Evolutionary conservation across 768 basidiomycete species (phyloP), one percentile per base, ranked within the genome.

Genomic region (Leccinum subgranulosum): DNA sequence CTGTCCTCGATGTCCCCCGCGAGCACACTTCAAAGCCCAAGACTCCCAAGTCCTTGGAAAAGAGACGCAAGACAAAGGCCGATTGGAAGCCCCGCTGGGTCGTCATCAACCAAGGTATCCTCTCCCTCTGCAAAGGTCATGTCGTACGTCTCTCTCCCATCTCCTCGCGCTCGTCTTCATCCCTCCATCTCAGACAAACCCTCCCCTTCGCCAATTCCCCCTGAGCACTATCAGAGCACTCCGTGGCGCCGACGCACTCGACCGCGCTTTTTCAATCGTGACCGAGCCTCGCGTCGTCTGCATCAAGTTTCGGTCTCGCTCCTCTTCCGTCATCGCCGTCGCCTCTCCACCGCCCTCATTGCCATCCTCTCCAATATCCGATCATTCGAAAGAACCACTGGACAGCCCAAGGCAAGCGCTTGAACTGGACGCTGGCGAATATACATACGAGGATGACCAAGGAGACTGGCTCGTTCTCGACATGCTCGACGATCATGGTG

Each of bases 71-170:
- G 66, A 63, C 68, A 60, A 77, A 77, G 56, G 58, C 82, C 9
- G 86, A 86, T 51, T 90, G 88, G 88, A 77, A 79, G 45, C 76
- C 82, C 17, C 73, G 84, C 4, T 87, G 84, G 82, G 74, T 84
- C 46, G 74, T 87, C n/a, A 78, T 90, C 28, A 74, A 77, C 53
- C 79, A 83, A 23, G 86, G 84, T 0, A 64, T 75, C 21, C 67
- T 90, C n/a, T 76, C 71, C 51, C 65, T 90, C 15, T 83, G 76
- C 63, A 83, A 79, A 63, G 76, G 80, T 25, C 76, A 79, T 28
- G 70, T 77, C 58, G 88, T 87, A 63, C 49, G 5, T 51, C 36
- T 54, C 79, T 74, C 25, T 27, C 48, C 27, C 36, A 54, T 36
- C 25, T 23, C 17, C 33, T 15, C 25, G 4, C 3, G 21, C 23